phyloP scores from a whole-genome alignment of 805 yeast species.

The Kockiozyma suomiensis region DNA sequence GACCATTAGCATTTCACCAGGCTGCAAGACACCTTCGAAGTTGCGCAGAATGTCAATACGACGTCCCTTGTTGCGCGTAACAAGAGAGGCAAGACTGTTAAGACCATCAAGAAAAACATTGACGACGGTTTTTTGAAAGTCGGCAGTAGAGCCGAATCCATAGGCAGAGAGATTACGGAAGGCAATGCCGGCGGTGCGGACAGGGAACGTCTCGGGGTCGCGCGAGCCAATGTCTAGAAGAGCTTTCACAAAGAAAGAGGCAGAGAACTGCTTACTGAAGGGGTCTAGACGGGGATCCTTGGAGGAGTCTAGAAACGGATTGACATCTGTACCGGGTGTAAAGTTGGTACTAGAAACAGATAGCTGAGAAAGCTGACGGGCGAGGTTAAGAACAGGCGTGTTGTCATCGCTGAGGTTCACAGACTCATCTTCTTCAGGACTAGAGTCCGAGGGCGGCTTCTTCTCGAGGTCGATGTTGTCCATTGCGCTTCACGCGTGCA shows the following conservation, averaged over 20 bases:
- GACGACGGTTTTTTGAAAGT: conserved; percentile 65
- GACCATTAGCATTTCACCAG: conserved; percentile 73
- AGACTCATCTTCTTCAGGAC: neutral
- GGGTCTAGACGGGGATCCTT: conserved; percentile 60
- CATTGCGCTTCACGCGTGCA: neutral
- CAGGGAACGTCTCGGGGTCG: conserved; percentile 63
- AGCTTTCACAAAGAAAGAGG: conserved; percentile 66
- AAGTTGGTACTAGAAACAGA: conserved; percentile 3
- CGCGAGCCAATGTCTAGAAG: conserved; percentile 53
- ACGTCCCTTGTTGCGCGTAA: conserved; percentile 31
- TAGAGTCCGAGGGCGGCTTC: neutral
- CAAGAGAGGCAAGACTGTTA: conserved; percentile 40
- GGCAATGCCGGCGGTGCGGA: conserved; percentile 61
- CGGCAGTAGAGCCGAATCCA: conserved; percentile 66
- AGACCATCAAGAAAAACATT: conserved; percentile 45
- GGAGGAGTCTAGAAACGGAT: conserved; percentile 30
- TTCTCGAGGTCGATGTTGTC: neutral
- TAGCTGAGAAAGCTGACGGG: conserved; percentile 31
- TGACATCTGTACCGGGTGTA: neutral
- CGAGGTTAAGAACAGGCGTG: conserved; percentile 6
- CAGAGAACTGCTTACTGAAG: conserved; percentile 54
- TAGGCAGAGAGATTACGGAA: conserved; percentile 62
- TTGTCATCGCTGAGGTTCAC: no score
- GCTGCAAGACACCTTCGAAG: conserved; percentile 58
- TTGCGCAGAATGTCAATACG: conserved; percentile 46